Evolutionary conservation across 2,329 filamentous ascomycete genomes (phyloP), one percentile per base, ranked within the genome.

Genomic region (Ceratocystis cubensis): DNA sequence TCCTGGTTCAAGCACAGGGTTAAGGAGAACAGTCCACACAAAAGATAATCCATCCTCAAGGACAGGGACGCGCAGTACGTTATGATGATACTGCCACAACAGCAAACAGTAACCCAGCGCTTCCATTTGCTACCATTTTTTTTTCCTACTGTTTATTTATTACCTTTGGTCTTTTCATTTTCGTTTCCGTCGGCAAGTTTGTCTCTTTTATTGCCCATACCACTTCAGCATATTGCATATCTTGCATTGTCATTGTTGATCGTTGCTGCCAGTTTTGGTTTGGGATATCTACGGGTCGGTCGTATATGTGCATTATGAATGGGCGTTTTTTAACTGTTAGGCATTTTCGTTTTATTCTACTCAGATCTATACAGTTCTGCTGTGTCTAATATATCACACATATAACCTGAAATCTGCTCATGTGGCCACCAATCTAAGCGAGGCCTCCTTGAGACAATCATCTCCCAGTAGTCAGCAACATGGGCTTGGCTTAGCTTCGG

Each of bases 31-130:
- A 65, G 25, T 57, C 64, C 50, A 45, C 41, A 46, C 22, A 41
- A 59, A 33, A 48, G 37, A 41, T 15, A 41, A 41, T 41, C 61
- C 22, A 65, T 53, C 33, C 64, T 46, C 17, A 33, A 46, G 37
- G 53, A 61, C 56, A 41, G 37, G 37, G 37, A 41, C 37, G 37
- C 37, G 53, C 64, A 57, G 53, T 57, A 57, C 53, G 53, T 30
- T 57, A 57, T 33, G 53, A 57, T 13, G 28, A 28, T 50, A 22
- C 48, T 50, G 48, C 37, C 37, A 41, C 53, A 57, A 57, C 53
- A 57, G 22, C 53, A 57, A 57, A 33, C 10, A 41, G 53, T 28
- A 65, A 53, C 62, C 50, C 61, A 65, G 64, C 50, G 50, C 64
- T 61, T 59, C 41, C 28, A 33, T 65, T 28, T 33, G 28, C 46